Conservation (phyloP, 2,329 filamentous ascomycete genomes). For the Fragosphaeria purpurea region DNA sequence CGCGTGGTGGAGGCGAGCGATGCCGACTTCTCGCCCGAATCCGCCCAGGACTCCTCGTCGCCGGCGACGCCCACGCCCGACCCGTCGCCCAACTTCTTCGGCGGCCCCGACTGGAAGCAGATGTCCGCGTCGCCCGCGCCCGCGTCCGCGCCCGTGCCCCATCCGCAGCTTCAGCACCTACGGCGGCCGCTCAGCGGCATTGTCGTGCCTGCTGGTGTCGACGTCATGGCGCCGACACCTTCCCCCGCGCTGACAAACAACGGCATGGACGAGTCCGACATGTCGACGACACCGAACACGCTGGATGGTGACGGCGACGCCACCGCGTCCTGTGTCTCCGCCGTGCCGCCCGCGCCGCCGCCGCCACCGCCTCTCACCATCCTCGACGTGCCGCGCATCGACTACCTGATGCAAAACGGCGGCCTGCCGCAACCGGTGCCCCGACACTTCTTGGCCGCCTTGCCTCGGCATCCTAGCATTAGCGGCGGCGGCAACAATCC, state of each 20-base stretch:
- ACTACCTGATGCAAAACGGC: constrained; percentile 85
- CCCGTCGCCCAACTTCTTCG: constrained; percentile 8
- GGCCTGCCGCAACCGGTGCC: constrained; percentile 64
- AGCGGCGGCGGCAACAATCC: too few relatives aligned
- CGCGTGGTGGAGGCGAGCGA: constrained; percentile 31
- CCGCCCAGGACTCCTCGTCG: constrained; percentile 45
- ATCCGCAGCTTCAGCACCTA: constrained; percentile 26
- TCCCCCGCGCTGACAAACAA: constrained; percentile 1
- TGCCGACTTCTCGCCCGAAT: constrained; percentile 40
- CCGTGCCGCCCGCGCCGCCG: constrained; percentile 48
- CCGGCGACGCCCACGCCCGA: constrained; percentile 47
- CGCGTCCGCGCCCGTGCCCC: constrained; percentile 36
- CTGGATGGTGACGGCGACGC: background rate
- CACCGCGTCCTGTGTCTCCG: constrained; percentile 13
- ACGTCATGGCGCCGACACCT: constrained; percentile 24
- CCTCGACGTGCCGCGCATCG: constrained; percentile 68
- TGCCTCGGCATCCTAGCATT: too few relatives aligned
- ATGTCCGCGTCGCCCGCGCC: too few relatives aligned
- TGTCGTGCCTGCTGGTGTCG: background rate
- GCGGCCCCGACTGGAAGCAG: constrained; percentile 21
- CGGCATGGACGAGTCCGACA: constrained; percentile 1
- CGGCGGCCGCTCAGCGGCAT: background rate
- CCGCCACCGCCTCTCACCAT: constrained; percentile 66
- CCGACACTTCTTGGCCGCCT: constrained; percentile 59
- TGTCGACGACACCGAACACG: background rate